Percentiles rank a stretch among this genome's conserved stretches.
Evolutionary conservation across 2,329 filamentous ascomycete genomes (phyloP).

Genomic region (Verticillium isaacii): DNA sequence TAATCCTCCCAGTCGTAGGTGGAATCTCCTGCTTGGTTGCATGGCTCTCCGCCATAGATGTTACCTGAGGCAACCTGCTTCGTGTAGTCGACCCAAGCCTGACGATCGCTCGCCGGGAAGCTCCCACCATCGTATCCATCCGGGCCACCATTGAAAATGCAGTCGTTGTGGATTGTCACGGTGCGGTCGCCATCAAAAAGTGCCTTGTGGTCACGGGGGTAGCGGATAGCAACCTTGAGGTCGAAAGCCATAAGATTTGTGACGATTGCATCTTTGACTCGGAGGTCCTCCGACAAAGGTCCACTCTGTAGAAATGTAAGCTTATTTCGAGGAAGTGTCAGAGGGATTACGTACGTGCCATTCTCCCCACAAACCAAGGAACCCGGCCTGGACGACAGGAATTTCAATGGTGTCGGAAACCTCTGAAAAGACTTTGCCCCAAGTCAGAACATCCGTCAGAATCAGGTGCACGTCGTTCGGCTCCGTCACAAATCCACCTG

Average conservation of each 20-base stretch:
- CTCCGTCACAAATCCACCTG: conserved; percentile 5
- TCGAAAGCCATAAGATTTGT: conserved; percentile 5
- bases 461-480: conserved; percentile 6
- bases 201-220: conserved; percentile 10
- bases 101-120: conserved; percentile 7
- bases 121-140: conserved; percentile 11
- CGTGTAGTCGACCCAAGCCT: conserved; percentile 11
- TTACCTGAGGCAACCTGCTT: conserved; percentile 6
- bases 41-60: conserved; percentile 12
- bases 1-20: conserved; percentile 11
- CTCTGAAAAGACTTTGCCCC: conserved; percentile 8
- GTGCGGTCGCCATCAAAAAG: conserved; percentile 11
- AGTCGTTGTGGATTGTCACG: conserved; percentile 26
- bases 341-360: conserved; percentile 11
- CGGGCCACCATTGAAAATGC: conserved; percentile 24
- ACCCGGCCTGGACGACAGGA: conserved; percentile 13
- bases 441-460: conserved; percentile 5
- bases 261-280: conserved; percentile 6
- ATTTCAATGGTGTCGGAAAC: conserved; percentile 7
- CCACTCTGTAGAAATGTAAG: conserved; percentile 4
- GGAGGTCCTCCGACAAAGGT: conserved; percentile 7
- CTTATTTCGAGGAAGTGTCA: neutral
- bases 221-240: conserved; percentile 11
- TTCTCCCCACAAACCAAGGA: conserved; percentile 13
- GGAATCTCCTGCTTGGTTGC: conserved; percentile 5